Evolutionary conservation across 805 yeast genomes (phyloP).

Genomic region (Nakazawaea wickerhamii): DNA sequence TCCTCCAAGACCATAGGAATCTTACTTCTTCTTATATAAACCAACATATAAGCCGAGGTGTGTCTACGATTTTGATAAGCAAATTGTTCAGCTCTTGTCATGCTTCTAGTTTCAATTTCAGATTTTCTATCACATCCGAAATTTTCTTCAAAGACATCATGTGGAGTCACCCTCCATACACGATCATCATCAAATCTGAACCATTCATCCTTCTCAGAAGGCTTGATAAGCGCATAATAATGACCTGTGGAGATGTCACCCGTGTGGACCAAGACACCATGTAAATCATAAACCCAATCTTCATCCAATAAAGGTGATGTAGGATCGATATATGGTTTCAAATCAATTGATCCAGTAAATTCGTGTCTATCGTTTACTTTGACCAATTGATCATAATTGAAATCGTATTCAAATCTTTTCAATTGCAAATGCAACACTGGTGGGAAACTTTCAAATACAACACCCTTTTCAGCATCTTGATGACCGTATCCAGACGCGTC

Average conservation of each 20-base stretch:
- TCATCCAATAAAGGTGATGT: slow-evolving; percentile 39
- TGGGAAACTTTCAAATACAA: slow-evolving; percentile 84
- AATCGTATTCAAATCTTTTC: slow-evolving; percentile 92
- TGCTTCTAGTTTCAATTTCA: slow-evolving; percentile 39
- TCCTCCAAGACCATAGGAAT: slow-evolving; percentile 55
- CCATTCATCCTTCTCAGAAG: slow-evolving; percentile 69
- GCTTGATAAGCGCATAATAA: slow-evolving; percentile 90
- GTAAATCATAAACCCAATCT: slow-evolving; percentile 75
- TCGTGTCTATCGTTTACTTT: slow-evolving; percentile 92
- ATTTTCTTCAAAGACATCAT: slow-evolving; percentile 87
- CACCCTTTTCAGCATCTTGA: slow-evolving; percentile 97
- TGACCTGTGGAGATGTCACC: slow-evolving; percentile 97
- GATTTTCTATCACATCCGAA: slow-evolving; percentile 72
- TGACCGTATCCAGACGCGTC: slow-evolving; percentile 85
- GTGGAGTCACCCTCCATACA: slow-evolving; percentile 80
- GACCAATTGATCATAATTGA: slow-evolving; percentile 78
- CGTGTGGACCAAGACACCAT: slow-evolving; percentile 92
- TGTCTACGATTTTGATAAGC: slow-evolving; percentile 68
- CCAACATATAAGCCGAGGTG: slow-evolving; percentile 96
- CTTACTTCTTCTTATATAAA: slow-evolving; percentile 68
- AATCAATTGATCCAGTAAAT: slow-evolving; percentile 77
- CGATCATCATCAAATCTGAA: slow-evolving; percentile 91
- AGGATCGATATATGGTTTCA: slow-evolving; percentile 71
- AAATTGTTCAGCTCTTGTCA: slow-evolving; percentile 57
- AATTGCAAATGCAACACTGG: slow-evolving; percentile 90